Base-by-base conservation (phyloP, 495 filamentous ascomycete species). In the Penicilliopsis zonata region DNA sequence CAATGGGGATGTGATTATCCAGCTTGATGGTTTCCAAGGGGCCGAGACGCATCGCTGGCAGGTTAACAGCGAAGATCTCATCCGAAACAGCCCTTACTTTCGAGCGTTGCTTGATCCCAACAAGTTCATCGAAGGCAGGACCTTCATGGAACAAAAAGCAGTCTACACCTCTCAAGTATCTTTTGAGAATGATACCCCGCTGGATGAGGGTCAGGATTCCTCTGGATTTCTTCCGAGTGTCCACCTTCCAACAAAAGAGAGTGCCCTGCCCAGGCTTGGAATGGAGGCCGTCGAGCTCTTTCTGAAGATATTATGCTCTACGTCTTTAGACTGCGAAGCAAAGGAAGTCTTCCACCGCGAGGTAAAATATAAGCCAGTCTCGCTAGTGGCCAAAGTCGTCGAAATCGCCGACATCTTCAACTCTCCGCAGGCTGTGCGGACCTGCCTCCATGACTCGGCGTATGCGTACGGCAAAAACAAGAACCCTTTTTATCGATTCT, bases 51-150 rank as follows among this genome's bases (percentile, higher is more conserved):
- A 43, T 32, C 40, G 42, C 13, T 65, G 61, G 61, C 52, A 47
- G 33, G 52, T 65, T 8, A 46, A 44, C 18, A 62, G 51, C 28
- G 33, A 48, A 7, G 35, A 32, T 22, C 43, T 65, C 7, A 46
- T 41, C 17, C 22, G 31, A 9, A 55, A 53, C 10, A 61, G 59
- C 33, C 57, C 57, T 2, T 70, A 69, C 23, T 69, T 69, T 28
- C 44, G 54, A 18, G 59, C 52, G 5, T 42, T 70, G 5, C 46
- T 70, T 6, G 63, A 69, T 30, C 55, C 60, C 1, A 41, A 50
- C 13, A 70, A 69, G 33, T 70, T 70, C 35, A 42, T 43, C 1
- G 67, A 70, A 34, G 65, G 65, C 5, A 55, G 45, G 23, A n/a
- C 49, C 9, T 44, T 56, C 18, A 38, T 52, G 39, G 43, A 49